Conservation (phyloP, 192 early-diverging fungal genomes). For the Umbelopsis vinacea region DNA sequence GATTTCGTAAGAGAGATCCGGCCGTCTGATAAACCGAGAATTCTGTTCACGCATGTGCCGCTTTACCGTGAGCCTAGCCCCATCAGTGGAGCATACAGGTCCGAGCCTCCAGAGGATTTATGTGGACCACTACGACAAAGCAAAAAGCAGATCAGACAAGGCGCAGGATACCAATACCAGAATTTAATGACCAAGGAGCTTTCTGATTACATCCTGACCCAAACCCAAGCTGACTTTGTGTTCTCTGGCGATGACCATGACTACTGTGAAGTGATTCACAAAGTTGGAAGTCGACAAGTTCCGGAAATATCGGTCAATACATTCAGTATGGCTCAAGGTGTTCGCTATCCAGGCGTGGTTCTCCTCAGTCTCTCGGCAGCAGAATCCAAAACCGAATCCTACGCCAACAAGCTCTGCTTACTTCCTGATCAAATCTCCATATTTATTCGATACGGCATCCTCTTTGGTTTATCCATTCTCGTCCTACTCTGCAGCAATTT, state of each 20-base stretch:
- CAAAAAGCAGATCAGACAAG: conserved; percentile 52
- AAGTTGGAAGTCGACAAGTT: not conserved
- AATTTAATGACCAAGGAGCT: conserved; percentile 72
- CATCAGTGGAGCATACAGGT: not conserved
- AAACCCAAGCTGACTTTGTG: conserved; percentile 66
- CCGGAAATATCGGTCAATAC: conserved; percentile 64
- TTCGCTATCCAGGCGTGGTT: conserved; percentile 58
- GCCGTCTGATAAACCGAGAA: conserved; percentile 38
- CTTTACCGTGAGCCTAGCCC: conserved; percentile 70
- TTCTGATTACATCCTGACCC: conserved; percentile 59
- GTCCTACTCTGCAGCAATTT: not conserved
- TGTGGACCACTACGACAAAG: conserved; percentile 76
- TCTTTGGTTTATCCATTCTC: conserved; percentile 7
- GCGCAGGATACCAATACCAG: conserved; percentile 86
- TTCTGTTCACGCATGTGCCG: conserved; percentile 90
- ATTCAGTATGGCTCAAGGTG: conserved; percentile 65
- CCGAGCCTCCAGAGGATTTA: conserved; percentile 10
- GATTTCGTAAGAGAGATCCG: conserved; percentile 46
- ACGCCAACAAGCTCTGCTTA: conserved; percentile 51
- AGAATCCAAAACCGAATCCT: conserved; percentile 1
- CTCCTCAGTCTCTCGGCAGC: conserved; percentile 49
- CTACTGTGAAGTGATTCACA: conserved; percentile 72
- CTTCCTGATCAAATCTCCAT: conserved; percentile 72
- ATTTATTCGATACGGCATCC: conserved; percentile 47
- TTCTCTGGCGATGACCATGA: conserved; percentile 97